Evolutionary conservation across 2,329 filamentous ascomycete genomes (phyloP).

Genomic region (Aspergillus sp.): DNA sequence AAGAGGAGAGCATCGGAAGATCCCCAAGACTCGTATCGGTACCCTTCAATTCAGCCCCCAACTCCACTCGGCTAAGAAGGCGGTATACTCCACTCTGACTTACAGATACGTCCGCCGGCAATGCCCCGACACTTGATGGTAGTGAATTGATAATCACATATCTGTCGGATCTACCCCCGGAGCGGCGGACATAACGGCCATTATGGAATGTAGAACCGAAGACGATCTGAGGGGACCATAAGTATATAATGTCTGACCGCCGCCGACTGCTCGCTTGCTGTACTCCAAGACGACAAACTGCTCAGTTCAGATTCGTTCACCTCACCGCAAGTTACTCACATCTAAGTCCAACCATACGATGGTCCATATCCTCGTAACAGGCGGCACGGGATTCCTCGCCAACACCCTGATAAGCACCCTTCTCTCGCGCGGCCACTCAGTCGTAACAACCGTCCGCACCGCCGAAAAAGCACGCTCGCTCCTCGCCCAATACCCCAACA

Average conservation of each 20-base stretch:
- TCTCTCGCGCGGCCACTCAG: constrained; percentile 57
- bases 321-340: neutral
- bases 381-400: constrained; percentile 65
- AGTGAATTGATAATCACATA: neutral
- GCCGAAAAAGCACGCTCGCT: constrained; percentile 63
- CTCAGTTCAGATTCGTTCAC: neutral
- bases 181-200: neutral
- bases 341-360: neutral
- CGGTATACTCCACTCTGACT: no score
- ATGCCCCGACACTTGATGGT: no score
- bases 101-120: no score
- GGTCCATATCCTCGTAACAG: constrained; percentile 25
- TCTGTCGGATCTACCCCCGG: no score
- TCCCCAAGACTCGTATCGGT: neutral
- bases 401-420: constrained; percentile 54
- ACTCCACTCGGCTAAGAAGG: no score
- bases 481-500: constrained; percentile 51
- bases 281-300: neutral
- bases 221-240: neutral
- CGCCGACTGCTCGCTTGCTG: neutral
- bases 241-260: neutral
- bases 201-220: neutral
- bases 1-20: no score
- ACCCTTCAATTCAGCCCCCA: neutral
- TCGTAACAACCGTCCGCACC: constrained; percentile 64